A percentile compares a stretch with the other conserved stretches of the same genome.
Conservation (phyloP, 805 yeast genomes). For the Spathaspora girioi region DNA sequence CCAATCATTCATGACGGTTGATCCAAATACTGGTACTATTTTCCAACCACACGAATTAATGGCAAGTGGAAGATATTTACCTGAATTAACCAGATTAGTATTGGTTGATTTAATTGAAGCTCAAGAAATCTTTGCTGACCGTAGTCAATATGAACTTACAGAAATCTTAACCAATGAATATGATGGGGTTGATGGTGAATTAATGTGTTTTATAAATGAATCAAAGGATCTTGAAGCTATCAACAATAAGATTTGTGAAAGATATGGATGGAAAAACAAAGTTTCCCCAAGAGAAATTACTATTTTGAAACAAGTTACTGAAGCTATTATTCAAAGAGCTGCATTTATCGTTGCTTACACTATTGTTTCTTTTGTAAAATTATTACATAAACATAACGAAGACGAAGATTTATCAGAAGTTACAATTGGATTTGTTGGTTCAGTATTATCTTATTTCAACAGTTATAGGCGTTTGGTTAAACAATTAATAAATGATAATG, state of each 20-base stretch:
- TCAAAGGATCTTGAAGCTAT: constrained; percentile 15
- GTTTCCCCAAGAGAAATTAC: constrained; percentile 24
- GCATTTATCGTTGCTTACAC: constrained; percentile 41
- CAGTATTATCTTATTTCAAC: constrained; percentile 44
- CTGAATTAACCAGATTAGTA: constrained; percentile 48
- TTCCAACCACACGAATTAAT: constrained; percentile 57
- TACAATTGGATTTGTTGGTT: constrained; percentile 48
- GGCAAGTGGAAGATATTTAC: constrained; percentile 54
- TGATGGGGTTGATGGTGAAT: constrained; percentile 39
- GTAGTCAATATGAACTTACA: constrained; percentile 9
- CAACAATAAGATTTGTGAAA: constrained; percentile 14
- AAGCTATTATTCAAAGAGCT: constrained; percentile 41
- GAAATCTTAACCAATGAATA: constrained; percentile 12
- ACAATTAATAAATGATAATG: constrained; percentile 21
- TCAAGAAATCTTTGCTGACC: constrained; percentile 22
- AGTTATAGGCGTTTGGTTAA: constrained; percentile 31
- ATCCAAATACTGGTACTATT: constrained; percentile 18
- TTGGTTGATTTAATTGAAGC: constrained; percentile 29
- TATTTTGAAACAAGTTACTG: constrained; percentile 27
- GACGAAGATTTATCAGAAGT: constrained; percentile 19
- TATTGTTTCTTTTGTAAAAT: constrained; percentile 34
- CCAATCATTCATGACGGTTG: constrained; percentile 27
- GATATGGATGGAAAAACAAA: constrained; percentile 18
- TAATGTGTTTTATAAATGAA: constrained; percentile 38
- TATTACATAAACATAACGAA: constrained; percentile 18